A percentile compares a stretch with the other conserved stretches of the same genome.
Evolutionary conservation across 2,329 filamentous ascomycete species (phyloP).

Genomic region (Fusarium graminum): DNA sequence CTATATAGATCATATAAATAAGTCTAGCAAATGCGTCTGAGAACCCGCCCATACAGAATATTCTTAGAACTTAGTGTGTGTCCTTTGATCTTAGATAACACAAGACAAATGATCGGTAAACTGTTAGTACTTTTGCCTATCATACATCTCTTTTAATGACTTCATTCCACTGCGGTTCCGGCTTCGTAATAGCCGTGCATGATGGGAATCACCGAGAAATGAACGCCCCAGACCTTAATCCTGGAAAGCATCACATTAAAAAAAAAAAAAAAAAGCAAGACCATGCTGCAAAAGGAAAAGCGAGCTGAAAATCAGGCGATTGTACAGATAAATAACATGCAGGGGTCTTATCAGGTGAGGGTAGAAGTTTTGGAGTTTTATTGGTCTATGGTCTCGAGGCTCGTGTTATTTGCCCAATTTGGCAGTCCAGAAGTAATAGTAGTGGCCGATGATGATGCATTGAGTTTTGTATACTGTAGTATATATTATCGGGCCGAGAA

Average conservation of each 20-base stretch:
- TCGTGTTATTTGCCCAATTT: background rate
- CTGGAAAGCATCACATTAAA: conserved; percentile 20
- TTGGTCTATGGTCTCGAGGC: conserved; percentile 2
- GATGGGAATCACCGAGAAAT: conserved; percentile 21
- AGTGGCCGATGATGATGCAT: background rate
- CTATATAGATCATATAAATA: too few relatives aligned
- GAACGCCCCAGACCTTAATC: conserved; percentile 21
- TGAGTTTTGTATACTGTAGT: background rate
- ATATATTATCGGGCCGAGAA: background rate
- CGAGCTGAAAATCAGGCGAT: background rate
- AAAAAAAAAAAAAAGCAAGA: background rate
- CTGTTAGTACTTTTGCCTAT: too few relatives aligned
- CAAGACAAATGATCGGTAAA: too few relatives aligned
- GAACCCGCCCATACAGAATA: too few relatives aligned
- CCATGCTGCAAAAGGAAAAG: conserved; percentile 19
- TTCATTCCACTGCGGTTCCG: background rate
- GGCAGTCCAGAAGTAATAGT: background rate
- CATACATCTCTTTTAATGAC: background rate
- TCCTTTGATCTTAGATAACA: too few relatives aligned
- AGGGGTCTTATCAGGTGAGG: conserved; percentile 24
- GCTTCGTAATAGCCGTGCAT: background rate
- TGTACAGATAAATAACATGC: background rate
- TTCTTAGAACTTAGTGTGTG: too few relatives aligned
- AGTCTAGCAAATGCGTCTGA: too few relatives aligned
- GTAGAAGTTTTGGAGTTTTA: conserved; percentile 8